These are phyloP conservation scores for Calcarisporium arbuscula DNA, from an alignment of 2,329 filamentous ascomycete genomes.

Conservation along the genomic window DNA sequence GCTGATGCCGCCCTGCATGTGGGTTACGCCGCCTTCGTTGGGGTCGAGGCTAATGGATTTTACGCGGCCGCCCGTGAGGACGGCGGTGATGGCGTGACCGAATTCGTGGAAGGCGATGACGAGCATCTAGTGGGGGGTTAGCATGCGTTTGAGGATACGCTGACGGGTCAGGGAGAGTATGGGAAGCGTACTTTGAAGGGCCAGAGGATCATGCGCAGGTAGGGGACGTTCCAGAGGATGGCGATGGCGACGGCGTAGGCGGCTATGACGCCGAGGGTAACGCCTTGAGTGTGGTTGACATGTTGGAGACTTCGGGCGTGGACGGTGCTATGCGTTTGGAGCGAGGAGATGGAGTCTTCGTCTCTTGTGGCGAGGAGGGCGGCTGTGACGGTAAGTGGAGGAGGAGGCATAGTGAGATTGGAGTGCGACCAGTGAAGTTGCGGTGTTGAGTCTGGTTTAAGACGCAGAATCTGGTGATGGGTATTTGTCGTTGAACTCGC, in stretches of 20 bases:
- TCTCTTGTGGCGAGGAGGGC: too few relatives aligned
- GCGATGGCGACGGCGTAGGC: slow-evolving; percentile 69
- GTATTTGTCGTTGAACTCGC: too few relatives aligned
- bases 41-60: slow-evolving; percentile 70
- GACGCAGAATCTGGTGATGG: too few relatives aligned
- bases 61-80: slow-evolving; percentile 66
- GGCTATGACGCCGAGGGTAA: slow-evolving; percentile 65
- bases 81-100: slow-evolving; percentile 66
- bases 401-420: slow-evolving; percentile 6
- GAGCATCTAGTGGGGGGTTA: slow-evolving; percentile 52
- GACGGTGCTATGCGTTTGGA: too few relatives aligned
- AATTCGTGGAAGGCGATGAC: slow-evolving; percentile 81
- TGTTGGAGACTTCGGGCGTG: slow-evolving; percentile 49
- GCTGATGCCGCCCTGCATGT: slow-evolving; percentile 66
- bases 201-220: slow-evolving; percentile 69
- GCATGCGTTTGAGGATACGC: background rate
- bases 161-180: background rate
- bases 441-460: too few relatives aligned
- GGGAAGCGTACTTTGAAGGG: slow-evolving; percentile 62
- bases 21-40: slow-evolving; percentile 72
- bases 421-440: too few relatives aligned
- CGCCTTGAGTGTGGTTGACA: slow-evolving; percentile 61
- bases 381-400: background rate
- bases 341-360: too few relatives aligned
- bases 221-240: slow-evolving; percentile 73